Conservation (phyloP, 495 filamentous ascomycete species). For the Aspergillus heteromorphus region DNA sequence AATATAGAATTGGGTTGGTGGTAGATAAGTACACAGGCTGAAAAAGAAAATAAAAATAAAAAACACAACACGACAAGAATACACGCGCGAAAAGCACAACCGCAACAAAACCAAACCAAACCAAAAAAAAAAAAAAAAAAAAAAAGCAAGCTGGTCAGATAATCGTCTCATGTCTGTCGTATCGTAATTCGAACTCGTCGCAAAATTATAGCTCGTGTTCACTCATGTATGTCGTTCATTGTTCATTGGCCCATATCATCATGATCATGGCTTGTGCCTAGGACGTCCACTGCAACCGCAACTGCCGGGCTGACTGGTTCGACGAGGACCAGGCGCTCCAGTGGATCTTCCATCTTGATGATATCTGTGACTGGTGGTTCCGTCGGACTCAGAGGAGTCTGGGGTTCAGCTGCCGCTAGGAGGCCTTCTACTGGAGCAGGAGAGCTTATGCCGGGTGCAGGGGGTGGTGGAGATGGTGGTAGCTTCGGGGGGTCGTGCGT, state of each 20-base stretch:
- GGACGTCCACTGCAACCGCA: too few relatives aligned
- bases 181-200: conserved; percentile 12
- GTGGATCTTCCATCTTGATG: not conserved
- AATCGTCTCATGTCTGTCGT: conserved; percentile 17
- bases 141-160: not conserved
- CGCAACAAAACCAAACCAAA: too few relatives aligned
- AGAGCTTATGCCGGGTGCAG: not conserved
- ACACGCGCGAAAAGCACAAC: too few relatives aligned
- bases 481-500: not conserved
- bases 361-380: not conserved
- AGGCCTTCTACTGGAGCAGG: not conserved
- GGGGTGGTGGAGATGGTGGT: too few relatives aligned
- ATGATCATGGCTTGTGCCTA: not conserved
- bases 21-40: too few relatives aligned
- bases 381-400: not conserved
- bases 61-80: too few relatives aligned
- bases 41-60: too few relatives aligned
- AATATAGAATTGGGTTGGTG: too few relatives aligned
- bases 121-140: not conserved
- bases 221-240: conserved; percentile 4
- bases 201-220: conserved; percentile 1
- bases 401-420: not conserved
- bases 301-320: not conserved
- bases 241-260: not conserved
- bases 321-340: not conserved